Evolutionary conservation across 2,329 filamentous ascomycete species (phyloP).

Genomic region (Fusarium dimerum): DNA sequence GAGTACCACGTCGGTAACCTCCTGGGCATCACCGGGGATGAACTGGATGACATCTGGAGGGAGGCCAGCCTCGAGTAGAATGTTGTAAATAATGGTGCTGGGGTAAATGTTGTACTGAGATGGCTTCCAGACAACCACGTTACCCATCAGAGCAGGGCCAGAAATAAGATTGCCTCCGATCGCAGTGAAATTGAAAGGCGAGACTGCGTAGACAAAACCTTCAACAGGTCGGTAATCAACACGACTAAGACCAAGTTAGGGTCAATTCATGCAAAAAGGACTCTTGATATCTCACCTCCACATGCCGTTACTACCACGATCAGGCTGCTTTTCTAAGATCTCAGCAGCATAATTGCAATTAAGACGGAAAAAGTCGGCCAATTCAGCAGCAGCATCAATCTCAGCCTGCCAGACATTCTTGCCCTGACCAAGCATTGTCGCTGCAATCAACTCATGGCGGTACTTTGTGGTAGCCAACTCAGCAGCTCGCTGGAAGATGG

Average conservation of each 20-base stretch:
- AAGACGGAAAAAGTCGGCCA: slow-evolving; percentile 90
- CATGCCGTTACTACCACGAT: slow-evolving; percentile 31
- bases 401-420: slow-evolving; percentile 99
- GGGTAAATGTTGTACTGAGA: slow-evolving; percentile 82
- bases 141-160: slow-evolving; percentile 84
- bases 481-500: slow-evolving; percentile 92
- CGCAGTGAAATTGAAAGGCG: slow-evolving; percentile 95
- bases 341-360: slow-evolving; percentile 82
- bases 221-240: slow-evolving; percentile 89
- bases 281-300: slow-evolving; percentile 25
- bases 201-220: slow-evolving; percentile 92
- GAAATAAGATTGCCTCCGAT: slow-evolving; percentile 85
- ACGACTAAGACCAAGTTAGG: slow-evolving; percentile 54
- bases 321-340: slow-evolving; percentile 39
- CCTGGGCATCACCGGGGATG: slow-evolving; percentile 81
- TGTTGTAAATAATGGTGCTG: slow-evolving; percentile 87
- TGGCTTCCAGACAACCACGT: slow-evolving; percentile 96
- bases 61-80: slow-evolving; percentile 86
- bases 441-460: slow-evolving; percentile 92
- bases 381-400: slow-evolving; percentile 91
- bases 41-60: slow-evolving; percentile 91
- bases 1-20: slow-evolving; percentile 77
- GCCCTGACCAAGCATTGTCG: slow-evolving; percentile 93
- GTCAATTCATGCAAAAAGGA: background rate
- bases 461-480: slow-evolving; percentile 90